Conservation (phyloP, 2,329 filamentous ascomycete species). For the Microcyclospora pomicola region DNA sequence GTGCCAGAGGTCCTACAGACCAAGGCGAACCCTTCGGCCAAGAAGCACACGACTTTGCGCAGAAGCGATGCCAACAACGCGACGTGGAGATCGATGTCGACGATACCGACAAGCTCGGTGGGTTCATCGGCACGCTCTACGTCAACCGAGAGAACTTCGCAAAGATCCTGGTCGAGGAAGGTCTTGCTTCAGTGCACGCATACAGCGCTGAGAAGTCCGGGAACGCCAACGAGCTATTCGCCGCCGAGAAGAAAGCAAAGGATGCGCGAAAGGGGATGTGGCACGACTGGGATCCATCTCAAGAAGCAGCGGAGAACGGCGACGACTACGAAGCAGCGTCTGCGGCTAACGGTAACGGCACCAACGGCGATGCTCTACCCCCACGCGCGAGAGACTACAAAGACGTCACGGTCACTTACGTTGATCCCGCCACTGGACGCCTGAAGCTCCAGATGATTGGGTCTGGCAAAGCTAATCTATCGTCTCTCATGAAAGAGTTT, state of each 20-base stretch:
- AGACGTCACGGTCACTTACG: constrained; percentile 81
- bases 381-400: constrained; percentile 75
- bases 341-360: constrained; percentile 31
- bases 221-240: constrained; percentile 73
- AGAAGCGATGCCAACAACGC: constrained; percentile 76
- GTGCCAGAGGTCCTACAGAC: constrained; percentile 66
- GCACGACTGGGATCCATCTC: constrained; percentile 85
- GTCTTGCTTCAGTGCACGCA: constrained; percentile 77
- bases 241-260: constrained; percentile 80
- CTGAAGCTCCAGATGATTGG: constrained; percentile 89
- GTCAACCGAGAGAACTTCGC: constrained; percentile 93
- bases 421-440: constrained; percentile 60
- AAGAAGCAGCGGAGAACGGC: constrained; percentile 51
- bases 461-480: constrained; percentile 68
- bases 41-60: constrained; percentile 85
- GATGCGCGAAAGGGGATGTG: constrained; percentile 77
- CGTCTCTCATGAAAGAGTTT: constrained; percentile 82
- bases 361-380: constrained; percentile 38
- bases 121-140: constrained; percentile 90
- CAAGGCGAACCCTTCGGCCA: constrained; percentile 86
- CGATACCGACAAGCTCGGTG: constrained; percentile 89
- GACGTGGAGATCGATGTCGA: constrained; percentile 94
- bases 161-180: constrained; percentile 85
- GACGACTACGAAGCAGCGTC: constrained; percentile 29
- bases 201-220: constrained; percentile 95